phyloP scores from a whole-genome alignment of 2,329 filamentous ascomycete species.

The Huntiella decipiens region DNA sequence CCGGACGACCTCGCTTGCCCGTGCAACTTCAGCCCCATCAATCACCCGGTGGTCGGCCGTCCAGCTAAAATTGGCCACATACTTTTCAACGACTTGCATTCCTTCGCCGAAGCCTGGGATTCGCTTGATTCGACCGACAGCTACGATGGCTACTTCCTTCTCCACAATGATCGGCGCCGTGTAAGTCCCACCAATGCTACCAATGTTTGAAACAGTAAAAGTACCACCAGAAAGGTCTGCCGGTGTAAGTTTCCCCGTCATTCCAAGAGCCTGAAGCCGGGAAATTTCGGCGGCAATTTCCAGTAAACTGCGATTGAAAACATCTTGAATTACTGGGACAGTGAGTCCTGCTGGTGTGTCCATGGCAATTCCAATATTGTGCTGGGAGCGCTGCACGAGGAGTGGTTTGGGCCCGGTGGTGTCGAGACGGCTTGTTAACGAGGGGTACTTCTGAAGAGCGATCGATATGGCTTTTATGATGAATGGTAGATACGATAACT shows the following conservation, averaged over 20 bases:
- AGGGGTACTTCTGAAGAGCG: slow-evolving; percentile 60
- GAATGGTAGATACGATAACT: slow-evolving; percentile 82
- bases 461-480: slow-evolving; percentile 89
- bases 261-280: slow-evolving; percentile 54
- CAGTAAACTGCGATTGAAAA: slow-evolving; percentile 55
- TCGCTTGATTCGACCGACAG: slow-evolving; percentile 61
- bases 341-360: slow-evolving; percentile 77
- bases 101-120: slow-evolving; percentile 55
- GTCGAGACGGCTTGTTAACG: slow-evolving; percentile 77
- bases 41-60: slow-evolving; percentile 87
- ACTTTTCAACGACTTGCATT: slow-evolving; percentile 47
- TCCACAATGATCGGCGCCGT: slow-evolving; percentile 81
- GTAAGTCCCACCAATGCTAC: slow-evolving; percentile 82
- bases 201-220: slow-evolving; percentile 92
- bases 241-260: slow-evolving; percentile 52
- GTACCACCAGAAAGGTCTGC: slow-evolving; percentile 70
- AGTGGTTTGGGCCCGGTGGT: slow-evolving; percentile 43
- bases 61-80: slow-evolving; percentile 87
- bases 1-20: slow-evolving; percentile 67
- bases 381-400: slow-evolving; percentile 59
- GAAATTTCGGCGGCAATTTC: slow-evolving; percentile 59
- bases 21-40: slow-evolving; percentile 85
- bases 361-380: slow-evolving; percentile 93
- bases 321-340: slow-evolving; percentile 80
- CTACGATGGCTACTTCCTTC: slow-evolving; percentile 79